Evolutionary conservation across 2,329 filamentous ascomycete genomes (phyloP).

Genomic region (Diaporthe vexans): DNA sequence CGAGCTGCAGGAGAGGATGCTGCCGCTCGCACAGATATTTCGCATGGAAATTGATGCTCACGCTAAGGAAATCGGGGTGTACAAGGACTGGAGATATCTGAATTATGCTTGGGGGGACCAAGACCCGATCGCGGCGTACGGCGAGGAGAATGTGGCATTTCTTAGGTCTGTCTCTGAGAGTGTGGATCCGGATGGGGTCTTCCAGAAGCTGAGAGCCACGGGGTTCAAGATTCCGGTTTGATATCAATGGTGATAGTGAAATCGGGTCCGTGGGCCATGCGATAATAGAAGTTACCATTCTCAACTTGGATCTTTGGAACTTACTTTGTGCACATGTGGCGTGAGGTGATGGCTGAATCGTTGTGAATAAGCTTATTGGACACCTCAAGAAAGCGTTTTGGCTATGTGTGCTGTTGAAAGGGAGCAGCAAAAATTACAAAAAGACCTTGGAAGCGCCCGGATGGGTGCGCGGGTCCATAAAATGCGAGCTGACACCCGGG

Average conservation of each 20-base stretch:
- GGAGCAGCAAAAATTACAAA: too few species aligned
- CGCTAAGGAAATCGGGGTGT: conserved; percentile 10
- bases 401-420: too few species aligned
- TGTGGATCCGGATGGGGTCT: conserved; percentile 17
- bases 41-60: neutral
- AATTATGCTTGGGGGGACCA: conserved; percentile 38
- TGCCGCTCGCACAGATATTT: neutral
- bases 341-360: too few species aligned
- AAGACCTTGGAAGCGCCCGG: too few species aligned
- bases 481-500: too few species aligned
- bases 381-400: too few species aligned
- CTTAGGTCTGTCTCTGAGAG: conserved; percentile 15
- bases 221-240: conserved; percentile 20
- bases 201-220: conserved; percentile 5
- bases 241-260: neutral
- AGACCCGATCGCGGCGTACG: conserved; percentile 36
- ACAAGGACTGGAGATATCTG: conserved; percentile 33
- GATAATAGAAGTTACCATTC: too few species aligned
- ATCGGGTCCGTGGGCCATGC: too few species aligned
- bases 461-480: too few species aligned
- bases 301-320: too few species aligned
- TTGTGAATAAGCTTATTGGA: too few species aligned
- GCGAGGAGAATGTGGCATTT: conserved; percentile 21
- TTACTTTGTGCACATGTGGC: too few species aligned
- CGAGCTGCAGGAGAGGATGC: neutral